These are phyloP conservation scores for Psilocybe subaeruginosa DNA, from an alignment of 768 basidiomycete genomes.

Conservation along the genomic window DNA sequence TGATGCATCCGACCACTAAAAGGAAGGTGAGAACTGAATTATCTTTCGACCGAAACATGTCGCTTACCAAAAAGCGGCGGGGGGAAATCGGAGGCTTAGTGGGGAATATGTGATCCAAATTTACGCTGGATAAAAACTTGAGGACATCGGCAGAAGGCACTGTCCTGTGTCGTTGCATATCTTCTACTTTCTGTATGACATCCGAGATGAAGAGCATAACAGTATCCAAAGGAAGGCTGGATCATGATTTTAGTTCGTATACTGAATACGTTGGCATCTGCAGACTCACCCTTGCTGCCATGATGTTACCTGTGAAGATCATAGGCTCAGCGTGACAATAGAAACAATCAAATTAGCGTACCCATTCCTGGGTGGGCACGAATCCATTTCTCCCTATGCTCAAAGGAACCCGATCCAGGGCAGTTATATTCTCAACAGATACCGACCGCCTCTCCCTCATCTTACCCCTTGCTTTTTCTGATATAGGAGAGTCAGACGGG, in stretches of 20 bases:
- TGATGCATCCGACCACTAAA: conserved; percentile 90
- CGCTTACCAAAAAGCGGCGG: conserved; percentile 75
- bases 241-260: neutral
- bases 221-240: conserved; percentile 84
- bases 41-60: neutral
- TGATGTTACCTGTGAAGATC: conserved; percentile 67
- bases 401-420: conserved; percentile 67
- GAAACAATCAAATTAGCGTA: conserved; percentile 34
- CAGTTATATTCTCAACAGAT: conserved; percentile 52
- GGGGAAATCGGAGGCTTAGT: conserved; percentile 64
- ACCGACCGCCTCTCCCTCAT: conserved; percentile 74
- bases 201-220: conserved; percentile 90
- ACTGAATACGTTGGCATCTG: neutral
- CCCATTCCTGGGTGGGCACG: conserved; percentile 97
- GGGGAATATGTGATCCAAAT: conserved; percentile 75
- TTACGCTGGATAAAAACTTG: conserved; percentile 73
- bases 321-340: neutral
- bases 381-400: conserved; percentile 90
- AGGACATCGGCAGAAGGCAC: conserved; percentile 70
- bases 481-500: conserved; percentile 38
- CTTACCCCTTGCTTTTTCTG: conserved; percentile 94
- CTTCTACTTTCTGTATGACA: conserved; percentile 82
- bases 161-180: conserved; percentile 70
- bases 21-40: neutral
- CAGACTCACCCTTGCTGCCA: conserved; percentile 90